Conservation (phyloP, 306 rosid species). For the Morella rubra region DNA sequence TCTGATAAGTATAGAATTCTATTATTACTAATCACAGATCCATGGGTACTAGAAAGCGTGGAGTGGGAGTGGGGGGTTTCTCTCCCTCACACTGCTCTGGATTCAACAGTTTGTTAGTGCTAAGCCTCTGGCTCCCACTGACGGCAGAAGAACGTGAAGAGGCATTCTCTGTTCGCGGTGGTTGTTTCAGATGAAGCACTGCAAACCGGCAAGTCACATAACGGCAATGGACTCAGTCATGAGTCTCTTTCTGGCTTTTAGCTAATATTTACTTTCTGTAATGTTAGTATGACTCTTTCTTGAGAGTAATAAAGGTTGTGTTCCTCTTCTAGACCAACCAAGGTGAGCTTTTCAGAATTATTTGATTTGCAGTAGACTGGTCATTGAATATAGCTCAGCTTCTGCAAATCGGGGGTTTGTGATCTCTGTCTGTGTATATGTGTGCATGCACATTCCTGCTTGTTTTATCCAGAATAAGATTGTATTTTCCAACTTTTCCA, state of each 20-base stretch:
- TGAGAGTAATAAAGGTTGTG: conserved; percentile 40
- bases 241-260: conserved; percentile 32
- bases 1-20: conserved; percentile 39
- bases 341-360: conserved; percentile 25
- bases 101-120: conserved; percentile 48
- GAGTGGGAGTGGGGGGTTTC: conserved; percentile 31
- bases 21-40: conserved; percentile 43
- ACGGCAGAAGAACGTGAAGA: conserved; percentile 12
- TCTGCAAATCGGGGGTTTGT: conserved; percentile 37
- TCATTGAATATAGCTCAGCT: conserved; percentile 28
- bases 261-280: conserved; percentile 18
- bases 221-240: conserved; percentile 10
- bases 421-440: conserved; percentile 3
- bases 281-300: conserved; percentile 16
- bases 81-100: conserved; percentile 34
- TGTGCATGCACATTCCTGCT: not conserved
- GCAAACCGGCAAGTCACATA: conserved; percentile 41
- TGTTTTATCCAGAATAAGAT: not conserved
- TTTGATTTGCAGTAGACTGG: conserved; percentile 40
- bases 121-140: conserved; percentile 43
- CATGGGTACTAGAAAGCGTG: conserved; percentile 44
- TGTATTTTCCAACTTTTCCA: not conserved
- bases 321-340: conserved; percentile 21
- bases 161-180: conserved; percentile 29
- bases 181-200: conserved; percentile 43